Conservation (phyloP, 2,329 filamentous ascomycete genomes). For the Sclerotinia spermophila region DNA sequence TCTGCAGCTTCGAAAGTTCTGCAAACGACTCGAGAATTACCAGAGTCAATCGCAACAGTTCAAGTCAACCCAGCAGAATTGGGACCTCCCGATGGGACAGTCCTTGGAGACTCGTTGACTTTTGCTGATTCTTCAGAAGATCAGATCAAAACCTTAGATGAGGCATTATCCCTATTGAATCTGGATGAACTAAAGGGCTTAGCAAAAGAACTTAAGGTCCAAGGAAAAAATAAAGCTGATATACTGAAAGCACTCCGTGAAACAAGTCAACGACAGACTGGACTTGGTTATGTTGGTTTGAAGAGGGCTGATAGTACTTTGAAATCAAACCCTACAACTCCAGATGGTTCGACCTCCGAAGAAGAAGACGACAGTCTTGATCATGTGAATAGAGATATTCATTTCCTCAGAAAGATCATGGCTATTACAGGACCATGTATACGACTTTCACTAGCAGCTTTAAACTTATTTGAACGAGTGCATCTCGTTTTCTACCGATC, state of each 20-base stretch:
- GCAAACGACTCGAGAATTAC: conserved; percentile 56
- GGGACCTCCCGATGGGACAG: conserved; percentile 44
- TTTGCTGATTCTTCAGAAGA: conserved; percentile 79
- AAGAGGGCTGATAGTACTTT: conserved; percentile 46
- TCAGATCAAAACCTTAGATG: conserved; percentile 72
- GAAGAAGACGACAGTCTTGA: conserved; percentile 50
- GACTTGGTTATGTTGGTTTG: conserved; percentile 66
- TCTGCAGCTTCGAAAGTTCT: conserved; percentile 61
- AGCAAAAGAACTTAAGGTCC: conserved; percentile 80
- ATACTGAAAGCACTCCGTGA: conserved; percentile 70
- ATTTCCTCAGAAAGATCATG: conserved; percentile 76
- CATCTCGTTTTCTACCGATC: conserved; percentile 96
- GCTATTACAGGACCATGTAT: conserved; percentile 78
- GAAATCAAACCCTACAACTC: conserved; percentile 11
- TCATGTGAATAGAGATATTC: conserved; percentile 60
- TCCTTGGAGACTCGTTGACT: conserved; percentile 57
- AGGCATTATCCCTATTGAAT: conserved; percentile 76
- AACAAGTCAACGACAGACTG: conserved; percentile 69
- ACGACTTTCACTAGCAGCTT: conserved; percentile 65
- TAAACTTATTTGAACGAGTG: conserved; percentile 87
- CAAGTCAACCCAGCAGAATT: conserved; percentile 44
- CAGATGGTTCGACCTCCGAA: conserved; percentile 30
- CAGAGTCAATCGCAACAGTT: conserved; percentile 36
- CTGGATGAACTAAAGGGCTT: conserved; percentile 82
- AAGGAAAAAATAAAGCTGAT: conserved; percentile 84